Evolutionary conservation across 208 protist genomes (phyloP), one percentile per base, ranked within the genome.

Genomic region (Tritrichomonas musculus): DNA sequence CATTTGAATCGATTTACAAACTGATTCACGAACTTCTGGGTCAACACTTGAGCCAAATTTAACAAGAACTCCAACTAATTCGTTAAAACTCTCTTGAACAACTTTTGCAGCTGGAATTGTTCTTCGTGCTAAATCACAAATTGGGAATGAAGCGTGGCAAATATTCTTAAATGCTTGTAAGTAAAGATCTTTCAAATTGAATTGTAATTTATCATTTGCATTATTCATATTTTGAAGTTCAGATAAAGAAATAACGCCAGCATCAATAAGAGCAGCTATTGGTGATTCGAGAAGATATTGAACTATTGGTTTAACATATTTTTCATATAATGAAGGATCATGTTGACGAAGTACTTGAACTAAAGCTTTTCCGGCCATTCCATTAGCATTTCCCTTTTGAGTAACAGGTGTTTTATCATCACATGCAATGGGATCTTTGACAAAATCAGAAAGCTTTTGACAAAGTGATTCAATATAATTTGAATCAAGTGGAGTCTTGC

Each of bases 131-230:
- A 88, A n/a, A 57, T 88, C 77, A 14, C 77, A 17, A 49, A 88
- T 88, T 57, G 77, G 77, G 77, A 88, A 88, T 57, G 77, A 88
- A 57, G 77, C 44, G n/a, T 88, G 77, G 47, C 41, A 88, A 36
- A 88, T 88, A 49, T 88, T 39, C 27, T 88, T 88, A n/a, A 88
- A 88, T 47, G 41, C 25, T 13, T 14, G 30, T 17, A 88, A 27
- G 17, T 53, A 50, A 39, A 88, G 27, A 57, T 88, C 77, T 57
- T 44, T 57, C n/a, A 88, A 11, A 5, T 88, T 47, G 39, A 53
- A 88, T n/a, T n/a, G n/a, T n/a, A n/a, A n/a, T n/a, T n/a, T n/a
- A n/a, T n/a, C n/a, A n/a, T n/a, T n/a, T n/a, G n/a, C n/a, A 3
- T n/a, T n/a, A 25, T 36, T 36, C 17, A 88, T 33, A n/a, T n/a